Evolutionary conservation across 306 rosid genomes (phyloP), one percentile per base, ranked within the genome.

Genomic region (Cucumis cinereus): DNA sequence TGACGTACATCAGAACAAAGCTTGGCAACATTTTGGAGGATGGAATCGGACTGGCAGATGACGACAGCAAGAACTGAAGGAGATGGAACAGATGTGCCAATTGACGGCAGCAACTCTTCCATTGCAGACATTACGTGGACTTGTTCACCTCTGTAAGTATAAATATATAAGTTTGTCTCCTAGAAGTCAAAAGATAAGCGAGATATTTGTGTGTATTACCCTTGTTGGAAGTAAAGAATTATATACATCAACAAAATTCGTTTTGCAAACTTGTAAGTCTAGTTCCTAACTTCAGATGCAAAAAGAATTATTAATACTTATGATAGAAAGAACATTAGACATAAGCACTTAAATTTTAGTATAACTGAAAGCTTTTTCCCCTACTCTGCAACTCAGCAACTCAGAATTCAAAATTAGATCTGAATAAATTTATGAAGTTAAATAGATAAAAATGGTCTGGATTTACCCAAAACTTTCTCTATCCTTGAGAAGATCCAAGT

Each of bases 41-140:
- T 84, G 61, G 93, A 86, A 88, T 95, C 97, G 40, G 93, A 87
- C 83, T 81, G 93, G 92, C 91, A 88, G 76, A 95, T 78, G 76
- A 86, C 79, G 49, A 78, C 87, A 33, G 92, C 85, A 70, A 95
- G 97, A 63, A 90, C 76, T 40, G 92, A 86, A 74, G 98, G 97
- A 83, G 97, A 88, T 68, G 99, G 98, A 60, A 95, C 97, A 77
- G 86, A 74, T 83, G 97, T 90, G 79, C 98, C 97, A 53, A 92
- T 79, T 55, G 96, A 92, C 63, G 99, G 99, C 90, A 95, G 88
- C 85, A 95, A 78, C 83, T 95, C 99, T 81, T 95, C 99, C 90
- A 89, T 77, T 38, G 96, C 86, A 81, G 89, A 88, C 97, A 95
- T 87, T 75, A 72, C 26, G 81, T 88, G 99, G 74, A 81, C 91